phyloP scores from a whole-genome alignment of 2,329 filamentous ascomycete genomes.

The Venturia pyrina region DNA sequence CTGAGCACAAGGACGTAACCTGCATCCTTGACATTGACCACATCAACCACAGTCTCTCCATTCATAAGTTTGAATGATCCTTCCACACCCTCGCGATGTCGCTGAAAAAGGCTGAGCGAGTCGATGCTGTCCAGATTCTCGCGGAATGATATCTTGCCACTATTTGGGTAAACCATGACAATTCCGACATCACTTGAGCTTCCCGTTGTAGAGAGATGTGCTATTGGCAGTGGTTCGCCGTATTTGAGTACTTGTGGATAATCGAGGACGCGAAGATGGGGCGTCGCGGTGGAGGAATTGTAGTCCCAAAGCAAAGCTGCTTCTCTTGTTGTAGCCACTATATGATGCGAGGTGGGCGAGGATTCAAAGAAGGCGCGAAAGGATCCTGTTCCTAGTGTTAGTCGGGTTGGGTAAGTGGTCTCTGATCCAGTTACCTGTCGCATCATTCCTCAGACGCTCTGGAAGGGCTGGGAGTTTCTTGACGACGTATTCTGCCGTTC shows the following conservation, averaged over 20 bases:
- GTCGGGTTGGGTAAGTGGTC: constrained; percentile 13
- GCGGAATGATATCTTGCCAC: constrained; percentile 85
- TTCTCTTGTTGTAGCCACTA: constrained; percentile 67
- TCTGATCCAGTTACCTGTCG: constrained; percentile 43
- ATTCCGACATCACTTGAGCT: constrained; percentile 70
- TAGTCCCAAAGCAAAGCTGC: constrained; percentile 91
- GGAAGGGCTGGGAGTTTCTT: constrained; percentile 77
- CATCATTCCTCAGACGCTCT: constrained; percentile 59
- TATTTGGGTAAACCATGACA: constrained; percentile 73
- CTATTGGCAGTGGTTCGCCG: constrained; percentile 68
- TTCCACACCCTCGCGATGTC: constrained; percentile 72
- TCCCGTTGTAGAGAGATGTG: constrained; percentile 69
- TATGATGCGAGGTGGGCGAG: constrained; percentile 54
- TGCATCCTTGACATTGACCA: constrained; percentile 76
- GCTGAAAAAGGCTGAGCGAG: constrained; percentile 70
- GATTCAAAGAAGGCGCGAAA: constrained; percentile 32
- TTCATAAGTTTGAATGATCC: constrained; percentile 63
- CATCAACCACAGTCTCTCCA: constrained; percentile 65
- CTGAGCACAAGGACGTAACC: constrained; percentile 81
- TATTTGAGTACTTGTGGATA: constrained; percentile 63
- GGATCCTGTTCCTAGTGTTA: constrained; percentile 18
- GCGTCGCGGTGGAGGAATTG: constrained; percentile 48
- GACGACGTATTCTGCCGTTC: constrained; percentile 74
- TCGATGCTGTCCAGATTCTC: constrained; percentile 87
- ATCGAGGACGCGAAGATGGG: constrained; percentile 70